These are phyloP conservation scores for Aspergillus pseudotamarii DNA, from an alignment of 2,329 filamentous ascomycete genomes.

Conservation along the genomic window DNA sequence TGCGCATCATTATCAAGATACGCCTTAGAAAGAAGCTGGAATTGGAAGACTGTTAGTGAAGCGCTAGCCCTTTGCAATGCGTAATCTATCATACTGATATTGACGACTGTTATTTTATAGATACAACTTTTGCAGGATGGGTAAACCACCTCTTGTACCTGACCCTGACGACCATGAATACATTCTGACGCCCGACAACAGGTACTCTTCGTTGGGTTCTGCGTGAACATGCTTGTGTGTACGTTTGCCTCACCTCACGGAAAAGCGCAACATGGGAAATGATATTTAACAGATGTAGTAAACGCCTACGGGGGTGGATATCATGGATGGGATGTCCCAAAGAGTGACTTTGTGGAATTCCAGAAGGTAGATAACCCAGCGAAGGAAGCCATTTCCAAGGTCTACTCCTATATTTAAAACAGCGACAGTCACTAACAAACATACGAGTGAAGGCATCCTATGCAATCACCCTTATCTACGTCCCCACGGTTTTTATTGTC, in stretches of 20 bases:
- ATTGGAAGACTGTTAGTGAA: not conserved
- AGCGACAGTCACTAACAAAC: not conserved
- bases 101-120: not conserved
- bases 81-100: not conserved
- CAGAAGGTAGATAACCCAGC: conserved; percentile 17
- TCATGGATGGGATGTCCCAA: conserved; percentile 29
- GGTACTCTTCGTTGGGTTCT: not conserved
- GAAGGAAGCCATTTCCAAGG: not conserved
- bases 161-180: not conserved
- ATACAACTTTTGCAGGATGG: not conserved
- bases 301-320: conserved; percentile 26
- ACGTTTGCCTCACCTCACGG: not conserved
- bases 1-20: not conserved
- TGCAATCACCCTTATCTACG: conserved; percentile 31
- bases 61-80: too few relatives aligned
- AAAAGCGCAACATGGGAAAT: not conserved
- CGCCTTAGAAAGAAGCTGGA: not conserved
- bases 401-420: not conserved
- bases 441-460: conserved; percentile 24
- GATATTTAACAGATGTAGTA: conserved; percentile 11
- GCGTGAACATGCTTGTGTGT: not conserved
- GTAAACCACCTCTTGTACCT: not conserved
- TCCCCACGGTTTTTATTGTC: conserved; percentile 30
- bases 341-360: conserved; percentile 20
- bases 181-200: not conserved